Percentiles rank a stretch among this genome's conserved stretches.
Conservation (phyloP, 2,329 filamentous ascomycete genomes). For the Didymella lethalis region DNA sequence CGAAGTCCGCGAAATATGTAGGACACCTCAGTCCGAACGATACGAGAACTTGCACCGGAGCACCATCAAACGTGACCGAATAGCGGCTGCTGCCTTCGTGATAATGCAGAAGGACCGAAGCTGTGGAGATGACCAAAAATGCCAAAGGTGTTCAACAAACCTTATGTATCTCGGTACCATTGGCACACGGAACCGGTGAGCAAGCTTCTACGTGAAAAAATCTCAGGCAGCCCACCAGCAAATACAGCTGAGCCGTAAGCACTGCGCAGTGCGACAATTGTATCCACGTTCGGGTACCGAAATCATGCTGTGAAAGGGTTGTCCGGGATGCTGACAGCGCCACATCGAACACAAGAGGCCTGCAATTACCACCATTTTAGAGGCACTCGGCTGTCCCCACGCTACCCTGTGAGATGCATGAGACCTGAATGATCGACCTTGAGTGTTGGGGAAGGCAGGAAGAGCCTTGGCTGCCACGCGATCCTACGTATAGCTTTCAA, state of each 20-base stretch:
- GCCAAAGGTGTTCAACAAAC: not conserved
- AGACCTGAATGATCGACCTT: not conserved
- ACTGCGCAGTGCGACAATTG: not conserved
- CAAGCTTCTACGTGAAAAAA: not conserved
- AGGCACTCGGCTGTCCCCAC: not conserved
- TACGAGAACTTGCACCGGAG: not conserved
- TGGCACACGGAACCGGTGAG: not conserved
- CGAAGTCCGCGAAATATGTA: slow-evolving; percentile 6
- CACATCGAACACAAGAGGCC: not conserved
- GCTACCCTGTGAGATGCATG: not conserved
- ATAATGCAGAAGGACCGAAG: not conserved
- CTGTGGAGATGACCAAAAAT: not conserved
- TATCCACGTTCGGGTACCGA: slow-evolving; percentile 9
- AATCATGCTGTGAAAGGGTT: not conserved
- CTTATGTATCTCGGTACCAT: not conserved
- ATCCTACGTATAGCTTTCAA: slow-evolving; percentile 4
- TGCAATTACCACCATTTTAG: not conserved
- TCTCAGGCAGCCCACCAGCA: not conserved
- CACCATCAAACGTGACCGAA: not conserved
- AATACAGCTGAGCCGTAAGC: slow-evolving; percentile 4
- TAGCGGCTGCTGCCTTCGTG: not conserved
- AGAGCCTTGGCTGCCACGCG: slow-evolving; percentile 1
- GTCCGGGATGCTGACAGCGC: not conserved
- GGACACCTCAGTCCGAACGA: not conserved
- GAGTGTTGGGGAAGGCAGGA: not conserved